A percentile compares a stretch with the other conserved stretches of the same genome.
Conservation (phyloP, 2,329 filamentous ascomycete species). For the Didymella pomorum region DNA sequence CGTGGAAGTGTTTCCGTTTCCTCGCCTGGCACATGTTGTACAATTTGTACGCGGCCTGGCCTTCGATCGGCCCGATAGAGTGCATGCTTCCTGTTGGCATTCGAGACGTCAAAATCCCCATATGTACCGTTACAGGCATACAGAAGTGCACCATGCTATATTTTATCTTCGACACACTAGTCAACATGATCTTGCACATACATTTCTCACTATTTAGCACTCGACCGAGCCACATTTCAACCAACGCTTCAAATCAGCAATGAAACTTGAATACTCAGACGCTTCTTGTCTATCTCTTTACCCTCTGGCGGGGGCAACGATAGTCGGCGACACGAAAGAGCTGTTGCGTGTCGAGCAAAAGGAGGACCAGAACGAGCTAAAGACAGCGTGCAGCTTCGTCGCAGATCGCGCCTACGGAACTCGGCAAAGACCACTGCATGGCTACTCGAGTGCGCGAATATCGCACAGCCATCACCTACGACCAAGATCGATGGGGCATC, state of each 20-base stretch:
- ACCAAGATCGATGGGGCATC: slow-evolving; percentile 2
- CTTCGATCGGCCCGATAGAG: slow-evolving; percentile 8
- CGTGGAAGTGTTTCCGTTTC: not conserved
- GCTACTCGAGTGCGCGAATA: not conserved
- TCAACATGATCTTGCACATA: not conserved
- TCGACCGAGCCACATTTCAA: not conserved
- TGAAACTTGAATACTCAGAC: slow-evolving; percentile 4
- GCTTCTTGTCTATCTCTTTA: not conserved
- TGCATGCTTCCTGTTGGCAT: slow-evolving; percentile 1
- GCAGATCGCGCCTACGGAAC: not conserved
- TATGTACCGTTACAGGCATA: not conserved
- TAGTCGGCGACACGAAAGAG: not conserved
- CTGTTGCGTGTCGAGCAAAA: not conserved
- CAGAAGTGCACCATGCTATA: not conserved
- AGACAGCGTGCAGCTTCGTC: not conserved
- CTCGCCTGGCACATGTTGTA: not conserved
- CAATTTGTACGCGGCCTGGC: slow-evolving; percentile 2
- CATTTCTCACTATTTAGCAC: not conserved
- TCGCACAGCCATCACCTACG: not conserved
- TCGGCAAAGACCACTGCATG: not conserved
- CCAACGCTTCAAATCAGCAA: not conserved
- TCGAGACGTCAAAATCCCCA: not conserved
- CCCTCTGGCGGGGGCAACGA: not conserved
- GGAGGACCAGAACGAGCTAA: not conserved
- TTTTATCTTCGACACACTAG: not conserved